phyloP scores from a whole-genome alignment of 305 asterid species.

The Solanum aculeatissimum region DNA sequence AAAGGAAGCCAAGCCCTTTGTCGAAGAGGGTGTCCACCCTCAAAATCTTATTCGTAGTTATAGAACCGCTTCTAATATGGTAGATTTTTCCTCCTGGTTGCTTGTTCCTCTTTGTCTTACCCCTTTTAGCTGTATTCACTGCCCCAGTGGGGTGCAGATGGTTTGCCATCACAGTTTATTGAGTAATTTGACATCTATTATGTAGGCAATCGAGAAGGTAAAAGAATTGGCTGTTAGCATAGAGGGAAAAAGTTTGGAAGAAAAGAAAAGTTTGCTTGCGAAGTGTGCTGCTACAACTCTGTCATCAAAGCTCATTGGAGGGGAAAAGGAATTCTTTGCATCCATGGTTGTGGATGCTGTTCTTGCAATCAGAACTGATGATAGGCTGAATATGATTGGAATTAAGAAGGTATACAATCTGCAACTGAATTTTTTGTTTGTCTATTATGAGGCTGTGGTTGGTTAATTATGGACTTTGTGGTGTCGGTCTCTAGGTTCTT shows the following conservation, averaged over 20 bases:
- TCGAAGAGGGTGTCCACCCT: constrained; percentile 98
- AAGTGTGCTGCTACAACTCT: constrained; percentile 98
- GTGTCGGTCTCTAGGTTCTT: not conserved
- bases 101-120: not conserved
- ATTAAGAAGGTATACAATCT: constrained; percentile 58
- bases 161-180: not conserved
- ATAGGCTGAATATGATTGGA: constrained; percentile 94
- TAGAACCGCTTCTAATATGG: constrained; percentile 73
- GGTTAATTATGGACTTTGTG: not conserved
- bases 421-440: not conserved
- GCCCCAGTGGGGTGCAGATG: not conserved
- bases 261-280: constrained; percentile 76
- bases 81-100: constrained; percentile 10
- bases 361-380: constrained; percentile 76
- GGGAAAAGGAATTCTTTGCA: constrained; percentile 96
- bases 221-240: constrained; percentile 78
- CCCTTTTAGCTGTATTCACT: not conserved
- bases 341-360: constrained; percentile 96
- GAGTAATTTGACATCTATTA: not conserved
- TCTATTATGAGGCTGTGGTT: not conserved
- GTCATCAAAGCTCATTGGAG: constrained; percentile 96
- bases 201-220: constrained; percentile 75
- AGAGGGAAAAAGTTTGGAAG: constrained; percentile 91
- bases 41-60: constrained; percentile 92
- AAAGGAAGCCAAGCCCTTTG: constrained; percentile 94